A percentile compares a stretch with the other conserved stretches of the same genome.
phyloP scores from a whole-genome alignment of 1,284 basidiomycete species.

The Puccinia novopanici region DNA sequence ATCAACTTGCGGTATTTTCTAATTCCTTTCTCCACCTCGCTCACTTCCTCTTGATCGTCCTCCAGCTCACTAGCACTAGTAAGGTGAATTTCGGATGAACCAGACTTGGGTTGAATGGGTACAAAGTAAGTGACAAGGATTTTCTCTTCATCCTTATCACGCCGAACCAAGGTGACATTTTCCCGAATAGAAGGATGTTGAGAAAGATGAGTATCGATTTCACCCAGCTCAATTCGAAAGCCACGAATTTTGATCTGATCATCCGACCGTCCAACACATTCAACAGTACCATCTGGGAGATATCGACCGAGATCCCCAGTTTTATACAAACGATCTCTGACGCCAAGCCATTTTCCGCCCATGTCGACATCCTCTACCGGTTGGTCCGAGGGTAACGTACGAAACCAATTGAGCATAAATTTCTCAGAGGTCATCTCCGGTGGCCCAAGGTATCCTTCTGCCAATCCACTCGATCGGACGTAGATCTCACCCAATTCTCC shows the following conservation, averaged over 20 bases:
- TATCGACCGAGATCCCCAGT: slow-evolving; percentile 96
- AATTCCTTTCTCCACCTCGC: slow-evolving; percentile 71
- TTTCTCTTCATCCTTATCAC: slow-evolving; percentile 99
- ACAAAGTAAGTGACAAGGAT: slow-evolving; percentile 98
- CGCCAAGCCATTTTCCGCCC: slow-evolving; percentile 79
- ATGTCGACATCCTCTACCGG: slow-evolving; percentile 65
- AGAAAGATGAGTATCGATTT: slow-evolving; percentile 95
- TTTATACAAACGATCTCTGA: slow-evolving; percentile 95
- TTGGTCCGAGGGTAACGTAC: slow-evolving; percentile 59
- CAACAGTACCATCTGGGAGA: slow-evolving; percentile 86
- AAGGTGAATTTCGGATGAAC: slow-evolving; percentile 64
- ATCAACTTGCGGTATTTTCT: slow-evolving; percentile 82
- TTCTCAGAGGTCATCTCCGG: slow-evolving; percentile 80
- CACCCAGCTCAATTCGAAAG: slow-evolving; percentile 97
- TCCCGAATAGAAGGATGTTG: slow-evolving; percentile 90
- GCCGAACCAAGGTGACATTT: slow-evolving; percentile 92
- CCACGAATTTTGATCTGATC: slow-evolving; percentile 99
- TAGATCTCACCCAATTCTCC: slow-evolving; percentile 99
- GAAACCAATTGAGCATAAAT: slow-evolving; percentile 90
- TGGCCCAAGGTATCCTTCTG: slow-evolving; percentile 87
- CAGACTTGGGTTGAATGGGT: slow-evolving; percentile 66
- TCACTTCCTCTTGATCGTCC: slow-evolving; percentile 66
- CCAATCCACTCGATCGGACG: slow-evolving; percentile 90
- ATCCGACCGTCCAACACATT: slow-evolving; percentile 95
- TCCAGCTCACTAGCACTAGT: slow-evolving; percentile 67